Evolutionary conservation across 192 early-diverging fungal species (phyloP).

Genomic region (Coemansia sp.): DNA sequence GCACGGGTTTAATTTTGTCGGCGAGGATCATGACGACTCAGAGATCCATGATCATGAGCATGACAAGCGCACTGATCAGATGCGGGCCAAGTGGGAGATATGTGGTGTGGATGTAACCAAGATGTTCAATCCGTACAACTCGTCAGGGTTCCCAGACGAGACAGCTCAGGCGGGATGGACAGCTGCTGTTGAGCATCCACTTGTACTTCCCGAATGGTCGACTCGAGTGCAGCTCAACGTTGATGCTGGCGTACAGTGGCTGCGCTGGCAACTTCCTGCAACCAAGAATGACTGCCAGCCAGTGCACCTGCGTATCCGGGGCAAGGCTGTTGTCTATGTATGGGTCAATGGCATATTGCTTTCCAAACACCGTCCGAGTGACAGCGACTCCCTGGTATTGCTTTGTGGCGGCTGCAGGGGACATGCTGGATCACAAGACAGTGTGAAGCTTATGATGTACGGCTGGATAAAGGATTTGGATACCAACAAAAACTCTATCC

Average conservation of each 20-base stretch:
- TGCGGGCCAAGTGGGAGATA: slow-evolving; percentile 60
- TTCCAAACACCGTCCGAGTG: slow-evolving; percentile 68
- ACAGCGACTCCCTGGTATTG: slow-evolving; percentile 10
- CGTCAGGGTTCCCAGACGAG: slow-evolving; percentile 76
- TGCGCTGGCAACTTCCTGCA: slow-evolving; percentile 18
- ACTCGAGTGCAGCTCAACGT: slow-evolving; percentile 24
- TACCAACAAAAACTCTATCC: background rate
- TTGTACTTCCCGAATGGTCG: slow-evolving; percentile 34
- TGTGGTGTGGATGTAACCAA: slow-evolving; percentile 71
- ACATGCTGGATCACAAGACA: background rate
- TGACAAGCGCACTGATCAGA: slow-evolving; percentile 46
- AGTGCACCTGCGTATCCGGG: slow-evolving; percentile 62
- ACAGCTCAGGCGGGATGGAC: slow-evolving; percentile 45
- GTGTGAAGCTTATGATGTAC: slow-evolving; percentile 41
- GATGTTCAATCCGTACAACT: slow-evolving; percentile 59
- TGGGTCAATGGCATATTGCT: slow-evolving; percentile 68
- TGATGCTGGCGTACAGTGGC: slow-evolving; percentile 49
- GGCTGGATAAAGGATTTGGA: slow-evolving; percentile 40
- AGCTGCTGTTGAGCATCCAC: slow-evolving; percentile 26
- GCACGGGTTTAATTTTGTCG: slow-evolving; percentile 54
- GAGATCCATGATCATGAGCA: slow-evolving; percentile 51
- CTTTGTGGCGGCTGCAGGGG: slow-evolving; percentile 21
- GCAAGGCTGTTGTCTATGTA: slow-evolving; percentile 67
- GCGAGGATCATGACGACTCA: slow-evolving; percentile 52
- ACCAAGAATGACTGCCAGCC: slow-evolving; percentile 46